phyloP scores from a whole-genome alignment of 108 stramenopile genomes.

The Pelagomonas calceolata region DNA sequence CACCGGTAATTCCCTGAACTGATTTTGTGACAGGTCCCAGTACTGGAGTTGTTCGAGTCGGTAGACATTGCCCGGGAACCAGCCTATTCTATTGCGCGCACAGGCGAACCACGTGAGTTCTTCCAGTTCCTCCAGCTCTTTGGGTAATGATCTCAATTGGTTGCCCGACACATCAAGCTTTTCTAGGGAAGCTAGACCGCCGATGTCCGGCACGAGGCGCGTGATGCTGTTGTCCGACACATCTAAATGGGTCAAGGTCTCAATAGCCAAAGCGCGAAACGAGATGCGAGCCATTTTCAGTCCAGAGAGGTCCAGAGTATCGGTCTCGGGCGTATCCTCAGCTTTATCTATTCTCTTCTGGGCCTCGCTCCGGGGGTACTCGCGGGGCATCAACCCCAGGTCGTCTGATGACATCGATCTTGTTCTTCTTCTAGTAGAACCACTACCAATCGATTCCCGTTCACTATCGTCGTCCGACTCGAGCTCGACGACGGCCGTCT shows the following conservation, averaged over 20 bases:
- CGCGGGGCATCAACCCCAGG: background rate
- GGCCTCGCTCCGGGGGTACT: background rate
- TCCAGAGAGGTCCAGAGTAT: background rate
- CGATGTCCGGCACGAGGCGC: slow-evolving; percentile 1
- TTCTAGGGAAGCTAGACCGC: background rate
- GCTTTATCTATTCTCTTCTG: background rate
- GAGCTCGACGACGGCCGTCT: too few species aligned
- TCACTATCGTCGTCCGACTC: too few species aligned
- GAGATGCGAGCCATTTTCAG: background rate
- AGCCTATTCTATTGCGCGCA: background rate
- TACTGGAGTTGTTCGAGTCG: background rate
- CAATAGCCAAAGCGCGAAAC: background rate
- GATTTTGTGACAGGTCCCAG: slow-evolving; percentile 7
- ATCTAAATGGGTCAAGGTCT: slow-evolving; percentile 1
- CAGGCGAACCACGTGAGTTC: background rate
- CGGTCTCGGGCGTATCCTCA: background rate
- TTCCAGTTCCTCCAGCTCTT: slow-evolving; percentile 7
- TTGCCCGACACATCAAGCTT: background rate
- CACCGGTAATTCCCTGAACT: background rate
- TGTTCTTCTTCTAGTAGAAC: too few species aligned
- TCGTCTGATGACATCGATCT: too few species aligned
- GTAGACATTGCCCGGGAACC: slow-evolving; percentile 1
- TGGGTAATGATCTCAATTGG: background rate
- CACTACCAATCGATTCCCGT: too few species aligned
- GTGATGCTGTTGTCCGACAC: slow-evolving; percentile 10